phyloP scores from a whole-genome alignment of 345 rosid genomes.

The Gossypium ekmanianum region DNA sequence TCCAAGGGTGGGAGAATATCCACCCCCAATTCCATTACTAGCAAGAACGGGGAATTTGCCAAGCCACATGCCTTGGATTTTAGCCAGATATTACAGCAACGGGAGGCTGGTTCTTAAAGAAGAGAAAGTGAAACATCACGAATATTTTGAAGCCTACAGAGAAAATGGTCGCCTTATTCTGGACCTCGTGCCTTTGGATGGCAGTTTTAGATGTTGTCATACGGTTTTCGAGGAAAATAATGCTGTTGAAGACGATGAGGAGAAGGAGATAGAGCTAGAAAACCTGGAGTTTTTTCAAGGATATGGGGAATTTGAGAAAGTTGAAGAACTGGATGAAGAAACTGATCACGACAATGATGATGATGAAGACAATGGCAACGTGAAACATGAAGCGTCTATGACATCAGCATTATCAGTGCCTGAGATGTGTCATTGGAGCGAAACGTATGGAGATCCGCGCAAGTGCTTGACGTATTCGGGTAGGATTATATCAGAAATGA shows the following conservation, averaged over 20 bases:
- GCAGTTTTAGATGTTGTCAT: constrained; percentile 8
- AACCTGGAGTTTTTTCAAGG: constrained; percentile 4
- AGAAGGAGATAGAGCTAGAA: constrained; percentile 15
- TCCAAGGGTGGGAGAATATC: constrained; percentile 25
- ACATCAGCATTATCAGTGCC: constrained; percentile 11
- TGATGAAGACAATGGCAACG: neutral
- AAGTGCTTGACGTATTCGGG: constrained; percentile 28
- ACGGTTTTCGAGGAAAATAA: neutral
- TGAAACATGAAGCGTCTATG: neutral
- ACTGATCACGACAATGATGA: neutral
- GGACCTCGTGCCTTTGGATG: constrained; percentile 38
- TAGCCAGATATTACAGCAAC: constrained; percentile 31
- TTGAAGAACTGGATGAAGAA: constrained; percentile 19
- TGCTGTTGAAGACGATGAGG: neutral
- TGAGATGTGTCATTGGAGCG: neutral
- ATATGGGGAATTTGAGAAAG: constrained; percentile 2
- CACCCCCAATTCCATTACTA: constrained; percentile 44
- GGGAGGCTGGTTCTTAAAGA: constrained; percentile 43
- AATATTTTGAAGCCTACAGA: constrained; percentile 40
- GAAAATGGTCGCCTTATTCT: constrained; percentile 41
- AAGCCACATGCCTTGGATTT: constrained; percentile 42
- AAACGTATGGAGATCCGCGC: constrained; percentile 15
- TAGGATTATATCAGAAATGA: neutral
- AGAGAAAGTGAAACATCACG: constrained; percentile 43
- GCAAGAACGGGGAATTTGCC: constrained; percentile 39